Percentiles rank a stretch among this genome's conserved stretches.
Conservation (phyloP, 257 asterid genomes). For the Thymus mandschuricus region DNA sequence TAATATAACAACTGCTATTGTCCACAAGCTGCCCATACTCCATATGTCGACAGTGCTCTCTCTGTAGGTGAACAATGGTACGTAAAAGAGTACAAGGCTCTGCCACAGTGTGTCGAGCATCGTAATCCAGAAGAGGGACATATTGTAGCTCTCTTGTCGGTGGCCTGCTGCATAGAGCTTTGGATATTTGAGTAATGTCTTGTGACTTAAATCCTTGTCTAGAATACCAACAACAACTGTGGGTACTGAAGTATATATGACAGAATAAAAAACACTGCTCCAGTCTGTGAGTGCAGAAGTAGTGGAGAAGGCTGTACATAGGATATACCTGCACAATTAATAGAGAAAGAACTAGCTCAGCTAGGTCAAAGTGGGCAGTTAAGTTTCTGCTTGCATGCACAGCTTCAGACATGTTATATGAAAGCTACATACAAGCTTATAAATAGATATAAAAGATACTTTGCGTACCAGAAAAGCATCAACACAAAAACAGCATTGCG, state of each 20-base stretch:
- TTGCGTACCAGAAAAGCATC: constrained; percentile 94
- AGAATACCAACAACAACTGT: constrained; percentile 92
- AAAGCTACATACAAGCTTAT: constrained; percentile 21
- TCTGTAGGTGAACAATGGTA: constrained; percentile 69
- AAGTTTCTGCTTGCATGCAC: background rate
- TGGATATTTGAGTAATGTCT: constrained; percentile 83
- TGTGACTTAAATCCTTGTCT: constrained; percentile 89
- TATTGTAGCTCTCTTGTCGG: constrained; percentile 90
- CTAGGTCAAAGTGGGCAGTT: background rate
- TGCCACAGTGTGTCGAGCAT: constrained; percentile 97
- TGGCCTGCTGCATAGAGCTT: constrained; percentile 93
- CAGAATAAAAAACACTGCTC: constrained; percentile 95
- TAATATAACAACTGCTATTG: constrained; percentile 82
- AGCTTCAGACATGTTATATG: background rate
- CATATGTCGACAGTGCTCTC: constrained; percentile 91
- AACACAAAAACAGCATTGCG: constrained; percentile 96
- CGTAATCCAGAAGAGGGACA: constrained; percentile 91
- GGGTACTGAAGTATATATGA: constrained; percentile 91
- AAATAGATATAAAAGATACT: constrained; percentile 22
- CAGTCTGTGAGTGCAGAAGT: constrained; percentile 95
- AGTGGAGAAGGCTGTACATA: constrained; percentile 89
- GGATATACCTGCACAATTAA: constrained; percentile 67
- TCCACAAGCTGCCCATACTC: constrained; percentile 99
- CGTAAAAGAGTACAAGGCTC: constrained; percentile 91
- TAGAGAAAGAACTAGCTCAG: constrained; percentile 20